Evolutionary conservation across 768 basidiomycete genomes (phyloP), one percentile per base, ranked within the genome.

Genomic region (Rhodotorula toruloides): DNA sequence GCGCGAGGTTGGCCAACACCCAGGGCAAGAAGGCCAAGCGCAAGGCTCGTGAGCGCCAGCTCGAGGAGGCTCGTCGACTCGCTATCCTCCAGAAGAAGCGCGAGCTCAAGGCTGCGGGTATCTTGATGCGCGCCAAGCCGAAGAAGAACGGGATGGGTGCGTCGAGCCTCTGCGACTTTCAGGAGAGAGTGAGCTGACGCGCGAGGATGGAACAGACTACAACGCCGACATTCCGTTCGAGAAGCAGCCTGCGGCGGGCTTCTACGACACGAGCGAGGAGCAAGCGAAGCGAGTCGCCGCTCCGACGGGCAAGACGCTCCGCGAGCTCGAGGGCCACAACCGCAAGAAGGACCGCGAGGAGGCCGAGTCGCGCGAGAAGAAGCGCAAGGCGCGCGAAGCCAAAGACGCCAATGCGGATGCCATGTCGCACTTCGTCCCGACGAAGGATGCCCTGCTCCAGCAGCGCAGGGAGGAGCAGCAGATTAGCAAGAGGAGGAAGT

Each of bases 11-110:
- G 42, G 96, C 96, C 55, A 99, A 99, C 77, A 99, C 96, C 0
- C 96, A 99, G 78, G 96, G 96, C 42, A 99, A 99, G 79, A 99
- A 99, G 78, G 96, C 96, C 5, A 99, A 99, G 78, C 87, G 96
- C 73, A 99, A 98, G 79, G 96, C 93, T 9, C 85, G 96, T 50
- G 96, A 99, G 75, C 87, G 94, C 65, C 94, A 97, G 75, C 80
- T 99, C 43, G 96, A 99, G 76, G 96, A 99, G 76, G 96, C 96
- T 4, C 82, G 94, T 58, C 83, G 96, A 31, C 79, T 99, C 48
- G 96, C 96, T 14, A 90, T 94, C 42, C 79, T 99, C 59, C 96
- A 98, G 77, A 99, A 99, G 82, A 96, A 93, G 80, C 83, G 96
- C 73, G 96, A 98, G 76, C 79, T 99, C 68, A 99, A 98, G 78